phyloP scores from a whole-genome alignment of 2,329 filamentous ascomycete species.

The Corinectria fuckeliana region DNA sequence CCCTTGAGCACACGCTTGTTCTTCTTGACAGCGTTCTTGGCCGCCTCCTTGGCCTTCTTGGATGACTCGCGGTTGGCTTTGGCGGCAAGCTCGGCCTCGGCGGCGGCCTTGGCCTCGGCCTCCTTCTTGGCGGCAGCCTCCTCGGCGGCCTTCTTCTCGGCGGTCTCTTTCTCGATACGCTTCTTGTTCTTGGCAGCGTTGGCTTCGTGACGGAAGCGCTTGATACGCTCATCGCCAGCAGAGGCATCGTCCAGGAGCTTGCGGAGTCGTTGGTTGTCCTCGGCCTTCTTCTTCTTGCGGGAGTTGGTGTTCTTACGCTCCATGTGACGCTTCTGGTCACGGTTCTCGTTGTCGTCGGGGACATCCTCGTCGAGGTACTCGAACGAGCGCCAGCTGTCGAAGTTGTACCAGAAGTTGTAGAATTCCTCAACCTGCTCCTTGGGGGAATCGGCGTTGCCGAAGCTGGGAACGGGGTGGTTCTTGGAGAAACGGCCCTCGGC shows the following conservation, averaged over 20 bases:
- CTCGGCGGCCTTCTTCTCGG: constrained; percentile 84
- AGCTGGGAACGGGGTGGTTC: constrained; percentile 82
- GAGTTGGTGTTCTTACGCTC: constrained; percentile 98
- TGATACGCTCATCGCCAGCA: constrained; percentile 90
- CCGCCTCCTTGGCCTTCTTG: constrained; percentile 98
- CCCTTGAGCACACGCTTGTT: constrained; percentile 97
- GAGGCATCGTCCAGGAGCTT: constrained; percentile 88
- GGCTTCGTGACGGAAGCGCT: constrained; percentile 92
- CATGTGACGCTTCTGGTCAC: constrained; percentile 97
- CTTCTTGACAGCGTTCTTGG: constrained; percentile 99
- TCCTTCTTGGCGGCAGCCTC: constrained; percentile 85
- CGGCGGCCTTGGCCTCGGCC: constrained; percentile 78
- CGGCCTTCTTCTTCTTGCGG: constrained; percentile 99
- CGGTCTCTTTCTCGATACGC: constrained; percentile 86
- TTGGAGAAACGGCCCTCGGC: constrained; percentile 93
- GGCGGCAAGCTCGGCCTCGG: constrained; percentile 84
- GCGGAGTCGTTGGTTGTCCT: constrained; percentile 91
- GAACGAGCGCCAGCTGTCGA: constrained; percentile 96
- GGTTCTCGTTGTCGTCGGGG: constrained; percentile 97
- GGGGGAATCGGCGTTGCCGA: constrained; percentile 83
- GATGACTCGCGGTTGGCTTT: constrained; percentile 82
- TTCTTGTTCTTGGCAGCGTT: constrained; percentile 97
- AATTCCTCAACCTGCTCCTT: constrained; percentile 93
- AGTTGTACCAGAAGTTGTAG: constrained; percentile 99
- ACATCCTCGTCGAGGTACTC: constrained; percentile 99